phyloP scores from a whole-genome alignment of 805 yeast species.

The Cyberlindnera saturnus region DNA sequence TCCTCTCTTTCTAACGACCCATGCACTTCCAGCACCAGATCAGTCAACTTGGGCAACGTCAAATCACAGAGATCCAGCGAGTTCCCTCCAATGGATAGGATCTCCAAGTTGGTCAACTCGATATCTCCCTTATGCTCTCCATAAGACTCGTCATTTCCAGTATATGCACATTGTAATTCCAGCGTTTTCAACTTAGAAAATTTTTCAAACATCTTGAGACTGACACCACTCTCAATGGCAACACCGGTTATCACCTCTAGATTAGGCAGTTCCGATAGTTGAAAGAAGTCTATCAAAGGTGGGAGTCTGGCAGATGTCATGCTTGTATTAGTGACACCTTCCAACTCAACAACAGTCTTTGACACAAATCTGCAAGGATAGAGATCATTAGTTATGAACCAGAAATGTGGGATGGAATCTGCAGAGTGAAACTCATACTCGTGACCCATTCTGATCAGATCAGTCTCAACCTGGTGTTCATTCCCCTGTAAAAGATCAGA shows the following conservation, averaged over 20 bases:
- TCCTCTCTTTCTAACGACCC: conserved; percentile 14
- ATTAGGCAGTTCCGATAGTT: conserved; percentile 16
- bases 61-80: conserved; percentile 10
- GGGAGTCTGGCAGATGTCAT: conserved; percentile 19
- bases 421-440: conserved; percentile 13
- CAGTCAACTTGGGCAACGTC: conserved; percentile 9
- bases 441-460: conserved; percentile 13
- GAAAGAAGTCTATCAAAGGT: conserved; percentile 15
- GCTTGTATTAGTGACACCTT: conserved; percentile 15
- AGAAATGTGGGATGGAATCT: conserved; percentile 12
- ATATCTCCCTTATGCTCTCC: background rate
- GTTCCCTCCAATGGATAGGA: conserved; percentile 17
- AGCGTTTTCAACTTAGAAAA: conserved; percentile 10
- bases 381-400: conserved; percentile 9
- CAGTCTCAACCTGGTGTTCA: conserved; percentile 2
- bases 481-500: background rate
- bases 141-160: conserved; percentile 6
- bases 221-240: conserved; percentile 19
- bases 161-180: conserved; percentile 17
- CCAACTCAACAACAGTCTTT: conserved; percentile 5
- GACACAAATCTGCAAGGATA: conserved; percentile 17
- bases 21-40: conserved; percentile 11
- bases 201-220: conserved; percentile 15
- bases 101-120: conserved; percentile 4
- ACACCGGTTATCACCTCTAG: conserved; percentile 12